Evolutionary conservation across 176 grass and related monocot species (phyloP).

Genomic region (Raddia distichophylla): DNA sequence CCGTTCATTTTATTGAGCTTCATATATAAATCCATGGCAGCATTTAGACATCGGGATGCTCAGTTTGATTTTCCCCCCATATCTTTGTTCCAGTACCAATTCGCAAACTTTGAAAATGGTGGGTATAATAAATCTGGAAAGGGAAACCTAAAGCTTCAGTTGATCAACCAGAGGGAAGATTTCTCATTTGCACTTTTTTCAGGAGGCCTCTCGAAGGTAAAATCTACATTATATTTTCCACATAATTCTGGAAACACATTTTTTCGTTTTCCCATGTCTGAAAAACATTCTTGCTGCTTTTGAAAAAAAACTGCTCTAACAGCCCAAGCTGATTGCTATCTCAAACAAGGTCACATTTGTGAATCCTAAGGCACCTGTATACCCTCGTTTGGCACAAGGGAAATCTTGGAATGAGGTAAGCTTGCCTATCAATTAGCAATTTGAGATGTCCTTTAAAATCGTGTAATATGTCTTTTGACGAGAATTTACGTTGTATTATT

Average conservation of each 20-base stretch:
- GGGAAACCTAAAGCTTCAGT: slow-evolving; percentile 61
- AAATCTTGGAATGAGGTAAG: slow-evolving; percentile 82
- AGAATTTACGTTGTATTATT: slow-evolving; percentile 4
- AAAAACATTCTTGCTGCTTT: neutral
- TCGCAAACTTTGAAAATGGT: slow-evolving; percentile 55
- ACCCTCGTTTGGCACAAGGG: slow-evolving; percentile 64
- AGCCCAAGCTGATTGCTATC: slow-evolving; percentile 65
- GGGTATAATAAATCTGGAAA: slow-evolving; percentile 54
- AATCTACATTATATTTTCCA: neutral
- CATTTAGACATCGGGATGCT: neutral
- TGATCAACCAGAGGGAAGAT: slow-evolving; percentile 85
- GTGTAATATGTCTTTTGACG: neutral
- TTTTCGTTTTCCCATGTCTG: neutral
- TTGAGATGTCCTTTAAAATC: neutral
- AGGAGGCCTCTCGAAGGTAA: slow-evolving; percentile 63
- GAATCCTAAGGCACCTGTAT: slow-evolving; percentile 66
- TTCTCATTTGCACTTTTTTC: slow-evolving; percentile 80
- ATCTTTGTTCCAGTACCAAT: slow-evolving; percentile 63
- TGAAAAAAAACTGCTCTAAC: neutral
- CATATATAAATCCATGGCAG: neutral
- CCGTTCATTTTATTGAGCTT: neutral
- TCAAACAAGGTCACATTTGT: slow-evolving; percentile 57
- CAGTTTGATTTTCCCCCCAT: neutral
- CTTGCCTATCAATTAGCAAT: neutral
- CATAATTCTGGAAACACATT: neutral